Evolutionary conservation across 306 rosid species (phyloP).

Genomic region (Pachyrhizus erosus): DNA sequence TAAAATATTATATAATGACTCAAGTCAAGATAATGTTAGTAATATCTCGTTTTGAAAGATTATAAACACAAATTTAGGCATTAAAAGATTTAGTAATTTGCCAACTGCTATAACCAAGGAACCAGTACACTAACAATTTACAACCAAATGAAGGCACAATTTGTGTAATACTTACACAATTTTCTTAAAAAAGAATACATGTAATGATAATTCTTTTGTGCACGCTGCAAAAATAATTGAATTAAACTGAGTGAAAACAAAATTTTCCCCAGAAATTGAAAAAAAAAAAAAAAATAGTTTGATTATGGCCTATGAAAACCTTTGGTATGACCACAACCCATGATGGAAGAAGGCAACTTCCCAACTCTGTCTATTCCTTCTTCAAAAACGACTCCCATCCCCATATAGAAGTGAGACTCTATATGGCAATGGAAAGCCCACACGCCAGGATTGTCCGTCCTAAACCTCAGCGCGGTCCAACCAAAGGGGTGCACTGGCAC

Average conservation of each 20-base stretch:
- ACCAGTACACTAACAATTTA: neutral
- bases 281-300: neutral
- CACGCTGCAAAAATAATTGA: neutral
- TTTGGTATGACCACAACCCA: conserved; percentile 80
- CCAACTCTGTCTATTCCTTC: conserved; percentile 78
- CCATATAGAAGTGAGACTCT: conserved; percentile 86
- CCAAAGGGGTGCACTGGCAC: conserved; percentile 75
- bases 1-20: too few species aligned
- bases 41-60: too few species aligned
- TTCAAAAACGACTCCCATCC: conserved; percentile 89
- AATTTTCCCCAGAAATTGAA: neutral
- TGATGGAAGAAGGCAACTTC: conserved; percentile 69
- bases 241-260: neutral
- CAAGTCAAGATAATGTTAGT: too few species aligned
- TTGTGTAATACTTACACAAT: neutral
- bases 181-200: neutral
- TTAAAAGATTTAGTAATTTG: neutral
- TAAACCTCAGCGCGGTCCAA: conserved; percentile 91
- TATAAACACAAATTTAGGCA: neutral
- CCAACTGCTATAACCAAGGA: neutral
- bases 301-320: conserved; percentile 46
- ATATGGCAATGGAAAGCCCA: conserved; percentile 97
- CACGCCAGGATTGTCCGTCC: conserved; percentile 78
- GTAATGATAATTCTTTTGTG: neutral
- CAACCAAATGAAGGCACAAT: neutral